Base-by-base conservation (phyloP, 139 green algal species). In the Desmodesmus armatus region DNA sequence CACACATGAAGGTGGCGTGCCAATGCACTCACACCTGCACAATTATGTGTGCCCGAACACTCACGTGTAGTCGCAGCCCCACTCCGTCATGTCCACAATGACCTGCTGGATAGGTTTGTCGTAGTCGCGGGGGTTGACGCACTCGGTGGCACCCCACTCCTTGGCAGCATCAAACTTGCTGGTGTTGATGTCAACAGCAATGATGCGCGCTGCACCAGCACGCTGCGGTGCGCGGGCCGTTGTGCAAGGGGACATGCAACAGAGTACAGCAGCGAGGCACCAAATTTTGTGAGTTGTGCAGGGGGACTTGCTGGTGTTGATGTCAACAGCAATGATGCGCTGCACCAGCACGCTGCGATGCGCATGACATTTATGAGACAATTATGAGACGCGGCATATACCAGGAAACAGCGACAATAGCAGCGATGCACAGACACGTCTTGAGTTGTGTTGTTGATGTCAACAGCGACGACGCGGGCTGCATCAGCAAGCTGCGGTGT, bases 1-100 rank as follows among this genome's bases (percentile, higher is more conserved):
- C 85, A 19, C 97, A 91, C 98, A 99, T 99, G 2, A 99, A 94
- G 35, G 96, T 76, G 23, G 97, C 92, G 74, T 96, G 62, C 96
- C 96, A 37, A 97, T 97, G 91, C 96, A 98, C 80, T 93, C 89
- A 85, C 91, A 93, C 27, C 82, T 86, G 53, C 44, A 69, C n/a
- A n/a, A n/a, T n/a, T n/a, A 55, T 55, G 47, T 55, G 47, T 55
- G 47, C 7, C 47, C 47, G 13, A 7, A 55, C 47, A 55, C 87
- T 88, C 87, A 90, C 83, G 88, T 93, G 78, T 98, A 99, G 89
- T 99, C 97, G 29, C 96, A 94, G 62, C 97, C 97, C 81, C 96
- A 96, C 62, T 97, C 94, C 7, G 94, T 98, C 89, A 96, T 93
- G 70, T 97, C 94, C 71, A 97, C 92, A 39, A 99, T 94, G 21